phyloP scores from a whole-genome alignment of 202 grass and related monocot genomes.

The Miscanthus sacchariflorus region DNA sequence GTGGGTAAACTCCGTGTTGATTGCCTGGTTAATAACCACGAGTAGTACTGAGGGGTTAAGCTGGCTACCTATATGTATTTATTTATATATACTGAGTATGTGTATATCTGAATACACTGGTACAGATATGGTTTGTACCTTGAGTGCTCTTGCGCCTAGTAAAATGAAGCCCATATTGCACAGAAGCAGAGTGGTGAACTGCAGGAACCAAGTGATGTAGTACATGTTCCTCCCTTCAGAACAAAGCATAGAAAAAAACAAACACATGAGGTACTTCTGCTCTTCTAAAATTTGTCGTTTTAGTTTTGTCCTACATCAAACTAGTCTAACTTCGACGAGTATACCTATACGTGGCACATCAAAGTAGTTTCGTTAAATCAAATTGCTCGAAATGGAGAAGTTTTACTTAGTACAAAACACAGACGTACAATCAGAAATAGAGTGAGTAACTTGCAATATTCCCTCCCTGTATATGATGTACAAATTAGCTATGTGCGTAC shows the following conservation, averaged over 20 bases:
- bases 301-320: neutral
- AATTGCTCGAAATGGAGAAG: too few relatives aligned
- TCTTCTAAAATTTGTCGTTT: neutral
- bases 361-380: too few relatives aligned
- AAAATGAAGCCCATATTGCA: constrained; percentile 89
- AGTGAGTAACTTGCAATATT: too few relatives aligned
- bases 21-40: constrained; percentile 50
- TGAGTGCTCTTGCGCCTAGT: constrained; percentile 79
- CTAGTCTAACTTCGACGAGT: neutral
- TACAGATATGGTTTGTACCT: constrained; percentile 48
- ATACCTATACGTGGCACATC: too few relatives aligned
- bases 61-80: neutral
- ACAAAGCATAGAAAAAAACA: constrained; percentile 23
- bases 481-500: constrained; percentile 23
- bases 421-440: too few relatives aligned
- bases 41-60: neutral
- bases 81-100: too few relatives aligned
- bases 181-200: constrained; percentile 81
- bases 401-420: too few relatives aligned
- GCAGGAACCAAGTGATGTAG: constrained; percentile 82
- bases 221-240: constrained; percentile 78
- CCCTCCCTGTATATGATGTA: too few relatives aligned
- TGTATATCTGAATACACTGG: neutral
- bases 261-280: neutral
- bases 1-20: constrained; percentile 68